Evolutionary conservation across 2,329 filamentous ascomycete genomes (phyloP).

Genomic region (Colletotrichum eleusines): DNA sequence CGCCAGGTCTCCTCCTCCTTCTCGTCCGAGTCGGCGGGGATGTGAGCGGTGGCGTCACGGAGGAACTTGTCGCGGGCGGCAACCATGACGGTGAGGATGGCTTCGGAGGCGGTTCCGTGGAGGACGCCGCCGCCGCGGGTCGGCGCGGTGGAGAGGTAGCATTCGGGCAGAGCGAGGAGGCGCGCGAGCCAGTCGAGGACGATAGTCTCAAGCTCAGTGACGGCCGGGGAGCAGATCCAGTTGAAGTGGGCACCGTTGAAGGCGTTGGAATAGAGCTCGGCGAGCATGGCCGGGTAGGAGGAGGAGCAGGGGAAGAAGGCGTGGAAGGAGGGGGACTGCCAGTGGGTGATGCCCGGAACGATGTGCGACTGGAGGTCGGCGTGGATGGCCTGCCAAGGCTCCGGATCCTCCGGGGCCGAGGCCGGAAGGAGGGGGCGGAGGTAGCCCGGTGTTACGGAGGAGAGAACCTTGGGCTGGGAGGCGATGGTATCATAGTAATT

Average conservation of each 20-base stretch:
- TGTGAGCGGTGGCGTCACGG: constrained; percentile 66
- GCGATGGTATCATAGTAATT: constrained; percentile 84
- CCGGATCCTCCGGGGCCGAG: constrained; percentile 73
- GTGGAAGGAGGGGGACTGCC: constrained; percentile 95
- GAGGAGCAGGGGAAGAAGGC: constrained; percentile 91
- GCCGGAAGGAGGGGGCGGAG: constrained; percentile 82
- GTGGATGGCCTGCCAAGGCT: constrained; percentile 83
- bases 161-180: constrained; percentile 78
- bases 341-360: constrained; percentile 92
- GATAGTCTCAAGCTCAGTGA: constrained; percentile 93
- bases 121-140: constrained; percentile 89
- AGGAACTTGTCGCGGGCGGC: constrained; percentile 87
- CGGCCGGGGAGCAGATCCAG: constrained; percentile 93
- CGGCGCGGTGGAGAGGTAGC: constrained; percentile 79
- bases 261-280: constrained; percentile 90
- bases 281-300: constrained; percentile 87
- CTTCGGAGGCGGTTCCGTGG: constrained; percentile 90
- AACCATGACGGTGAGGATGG: constrained; percentile 86
- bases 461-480: constrained; percentile 74
- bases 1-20: constrained; percentile 78
- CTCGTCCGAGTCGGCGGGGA: constrained; percentile 65
- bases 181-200: constrained; percentile 92
- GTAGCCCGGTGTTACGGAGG: constrained; percentile 86
- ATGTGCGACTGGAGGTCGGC: constrained; percentile 88
- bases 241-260: constrained; percentile 96